These are phyloP conservation scores for Syzygium jambos DNA, from an alignment of 345 rosid species.

Conservation along the genomic window DNA sequence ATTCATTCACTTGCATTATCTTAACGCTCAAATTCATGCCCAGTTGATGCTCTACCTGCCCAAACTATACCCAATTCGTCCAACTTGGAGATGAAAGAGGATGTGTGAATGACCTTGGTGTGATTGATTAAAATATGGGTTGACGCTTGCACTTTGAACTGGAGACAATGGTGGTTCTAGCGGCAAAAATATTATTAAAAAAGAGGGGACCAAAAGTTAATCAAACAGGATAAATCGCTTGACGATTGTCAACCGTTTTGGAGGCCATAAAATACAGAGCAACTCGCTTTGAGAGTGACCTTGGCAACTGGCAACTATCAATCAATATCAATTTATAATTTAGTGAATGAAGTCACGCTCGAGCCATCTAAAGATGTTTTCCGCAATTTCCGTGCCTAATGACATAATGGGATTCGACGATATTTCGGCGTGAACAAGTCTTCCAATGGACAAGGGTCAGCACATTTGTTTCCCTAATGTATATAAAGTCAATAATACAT, in stretches of 20 bases:
- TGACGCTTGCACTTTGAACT: not conserved
- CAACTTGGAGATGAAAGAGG: not conserved
- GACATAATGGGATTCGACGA: not conserved
- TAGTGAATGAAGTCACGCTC: not conserved
- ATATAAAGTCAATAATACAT: not conserved
- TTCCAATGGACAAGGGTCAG: not conserved
- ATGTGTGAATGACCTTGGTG: not conserved
- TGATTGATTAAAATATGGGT: not conserved
- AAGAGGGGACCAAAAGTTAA: not conserved
- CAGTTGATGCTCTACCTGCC: not conserved
- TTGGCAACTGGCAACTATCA: not conserved
- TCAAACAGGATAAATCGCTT: not conserved
- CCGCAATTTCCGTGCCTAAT: not conserved
- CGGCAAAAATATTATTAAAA: not conserved
- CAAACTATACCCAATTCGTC: not conserved
- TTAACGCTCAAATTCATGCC: not conserved
- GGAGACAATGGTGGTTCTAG: not conserved
- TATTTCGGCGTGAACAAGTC: not conserved
- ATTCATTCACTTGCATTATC: not conserved
- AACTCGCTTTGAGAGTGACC: not conserved
- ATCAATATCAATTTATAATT: not conserved
- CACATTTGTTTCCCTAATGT: not conserved
- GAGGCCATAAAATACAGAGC: not conserved
- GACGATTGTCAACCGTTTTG: not conserved
- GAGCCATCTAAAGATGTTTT: not conserved